phyloP scores from a whole-genome alignment of 345 rosid genomes.

The Anastatica hierochuntica region DNA sequence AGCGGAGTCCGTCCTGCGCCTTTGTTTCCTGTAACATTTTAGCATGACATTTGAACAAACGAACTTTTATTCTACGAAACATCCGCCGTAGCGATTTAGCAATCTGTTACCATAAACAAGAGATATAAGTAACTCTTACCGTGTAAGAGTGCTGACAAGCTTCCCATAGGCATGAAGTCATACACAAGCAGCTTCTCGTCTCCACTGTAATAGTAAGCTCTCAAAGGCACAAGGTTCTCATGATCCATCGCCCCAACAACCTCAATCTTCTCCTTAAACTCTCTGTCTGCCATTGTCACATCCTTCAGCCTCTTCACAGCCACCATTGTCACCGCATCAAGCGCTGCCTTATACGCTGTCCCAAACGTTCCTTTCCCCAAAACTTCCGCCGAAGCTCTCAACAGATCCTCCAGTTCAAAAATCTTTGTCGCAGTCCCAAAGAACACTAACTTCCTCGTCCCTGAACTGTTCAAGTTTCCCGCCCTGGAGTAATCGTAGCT shows the following conservation, averaged over 20 bases:
- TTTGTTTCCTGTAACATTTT: slow-evolving; percentile 84
- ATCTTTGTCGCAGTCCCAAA: slow-evolving; percentile 57
- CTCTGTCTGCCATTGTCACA: slow-evolving; percentile 58
- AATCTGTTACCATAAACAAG: slow-evolving; percentile 7
- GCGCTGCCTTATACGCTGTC: slow-evolving; percentile 85
- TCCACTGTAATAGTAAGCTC: slow-evolving; percentile 80
- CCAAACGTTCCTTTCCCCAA: slow-evolving; percentile 97
- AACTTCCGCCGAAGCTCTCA: slow-evolving; percentile 97
- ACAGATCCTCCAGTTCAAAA: slow-evolving; percentile 83
- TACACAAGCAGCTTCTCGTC: slow-evolving; percentile 95
- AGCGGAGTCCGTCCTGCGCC: slow-evolving; percentile 82
- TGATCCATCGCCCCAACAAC: slow-evolving; percentile 85
- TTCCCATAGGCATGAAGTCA: slow-evolving; percentile 98
- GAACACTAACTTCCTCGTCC: slow-evolving; percentile 55
- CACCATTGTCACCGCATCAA: slow-evolving; percentile 64
- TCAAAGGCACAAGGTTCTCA: slow-evolving; percentile 69
- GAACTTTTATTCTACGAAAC: too few species aligned
- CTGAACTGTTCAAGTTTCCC: slow-evolving; percentile 9
- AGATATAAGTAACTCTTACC: slow-evolving; percentile 57
- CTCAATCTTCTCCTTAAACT: slow-evolving; percentile 79
- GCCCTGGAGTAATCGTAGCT: too few species aligned
- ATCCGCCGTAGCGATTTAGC: too few species aligned
- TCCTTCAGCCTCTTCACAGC: slow-evolving; percentile 96
- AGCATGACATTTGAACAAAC: too few species aligned
- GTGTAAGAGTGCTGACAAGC: slow-evolving; percentile 90